These are phyloP conservation scores for Arctostaphylos glauca DNA, from an alignment of 148 eudicot species.

Conservation along the genomic window DNA sequence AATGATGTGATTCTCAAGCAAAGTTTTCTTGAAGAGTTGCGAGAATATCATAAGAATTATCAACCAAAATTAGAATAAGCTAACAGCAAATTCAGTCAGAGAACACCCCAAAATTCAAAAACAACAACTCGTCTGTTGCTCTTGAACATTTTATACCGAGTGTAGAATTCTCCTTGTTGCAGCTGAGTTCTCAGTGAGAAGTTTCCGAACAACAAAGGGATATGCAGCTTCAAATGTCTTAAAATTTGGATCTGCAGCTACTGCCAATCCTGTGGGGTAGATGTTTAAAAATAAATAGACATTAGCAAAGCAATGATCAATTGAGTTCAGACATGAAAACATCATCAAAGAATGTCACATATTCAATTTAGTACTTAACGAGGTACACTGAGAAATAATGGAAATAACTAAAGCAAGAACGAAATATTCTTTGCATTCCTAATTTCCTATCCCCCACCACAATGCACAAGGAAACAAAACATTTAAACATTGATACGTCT, in stretches of 20 bases:
- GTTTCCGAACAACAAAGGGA: conserved; percentile 88
- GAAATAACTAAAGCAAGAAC: background rate
- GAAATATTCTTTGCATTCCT: background rate
- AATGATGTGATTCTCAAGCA: conserved; percentile 8
- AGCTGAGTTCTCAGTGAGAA: conserved; percentile 85
- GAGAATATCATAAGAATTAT: background rate
- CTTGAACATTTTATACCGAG: conserved; percentile 43
- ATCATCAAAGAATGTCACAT: background rate
- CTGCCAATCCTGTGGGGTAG: conserved; percentile 65
- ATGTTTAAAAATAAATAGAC: background rate
- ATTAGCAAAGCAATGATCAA: background rate
- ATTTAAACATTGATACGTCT: too few species aligned
- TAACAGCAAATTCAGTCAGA: background rate
- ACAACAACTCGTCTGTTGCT: background rate
- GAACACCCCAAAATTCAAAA: conserved; percentile 14
- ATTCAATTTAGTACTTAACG: background rate
- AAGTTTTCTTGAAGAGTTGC: background rate
- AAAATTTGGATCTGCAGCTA: conserved; percentile 82
- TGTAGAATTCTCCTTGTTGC: conserved; percentile 72
- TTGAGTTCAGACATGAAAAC: conserved; percentile 12
- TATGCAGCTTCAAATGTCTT: conserved; percentile 96
- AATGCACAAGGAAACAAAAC: background rate
- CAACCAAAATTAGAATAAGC: background rate
- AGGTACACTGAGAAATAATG: background rate
- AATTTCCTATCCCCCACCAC: background rate